These are phyloP conservation scores for Metschnikowia anglica DNA, from an alignment of 805 yeast species.

Conservation along the genomic window DNA sequence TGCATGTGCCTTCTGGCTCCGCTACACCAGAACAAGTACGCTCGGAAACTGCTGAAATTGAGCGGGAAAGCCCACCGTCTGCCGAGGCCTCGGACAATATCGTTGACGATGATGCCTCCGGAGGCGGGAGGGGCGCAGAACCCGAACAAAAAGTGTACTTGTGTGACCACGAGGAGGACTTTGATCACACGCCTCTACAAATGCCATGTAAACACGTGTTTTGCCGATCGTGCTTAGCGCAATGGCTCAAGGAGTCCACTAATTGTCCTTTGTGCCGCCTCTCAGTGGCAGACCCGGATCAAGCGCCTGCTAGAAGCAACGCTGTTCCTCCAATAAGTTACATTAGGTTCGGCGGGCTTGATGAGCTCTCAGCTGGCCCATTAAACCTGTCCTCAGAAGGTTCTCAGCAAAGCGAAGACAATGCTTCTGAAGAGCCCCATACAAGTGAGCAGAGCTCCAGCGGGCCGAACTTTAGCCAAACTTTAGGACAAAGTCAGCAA, in stretches of 20 bases:
- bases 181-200: conserved; percentile 60
- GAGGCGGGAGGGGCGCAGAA: too few species aligned
- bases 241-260: conserved; percentile 74
- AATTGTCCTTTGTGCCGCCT: conserved; percentile 88
- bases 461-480: neutral
- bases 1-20: conserved; percentile 11
- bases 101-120: too few species aligned
- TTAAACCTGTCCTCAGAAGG: neutral
- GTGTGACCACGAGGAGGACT: conserved; percentile 18
- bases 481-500: neutral
- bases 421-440: neutral
- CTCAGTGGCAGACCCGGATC: conserved; percentile 19
- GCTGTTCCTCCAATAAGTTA: conserved; percentile 13
- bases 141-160: conserved; percentile 13
- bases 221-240: conserved; percentile 79
- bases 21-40: conserved; percentile 11
- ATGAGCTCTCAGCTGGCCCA: conserved; percentile 2
- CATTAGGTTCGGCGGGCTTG: conserved; percentile 18
- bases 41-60: conserved; percentile 4
- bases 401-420: conserved; percentile 1
- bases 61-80: conserved; percentile 8
- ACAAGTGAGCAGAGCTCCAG: neutral
- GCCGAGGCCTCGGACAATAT: too few species aligned
- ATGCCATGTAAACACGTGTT: conserved; percentile 87
- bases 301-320: conserved; percentile 2